Percentiles rank a stretch among this genome's conserved stretches.
Evolutionary conservation across 2,329 filamentous ascomycete genomes (phyloP).

Genomic region (Colletotrichum cereale): DNA sequence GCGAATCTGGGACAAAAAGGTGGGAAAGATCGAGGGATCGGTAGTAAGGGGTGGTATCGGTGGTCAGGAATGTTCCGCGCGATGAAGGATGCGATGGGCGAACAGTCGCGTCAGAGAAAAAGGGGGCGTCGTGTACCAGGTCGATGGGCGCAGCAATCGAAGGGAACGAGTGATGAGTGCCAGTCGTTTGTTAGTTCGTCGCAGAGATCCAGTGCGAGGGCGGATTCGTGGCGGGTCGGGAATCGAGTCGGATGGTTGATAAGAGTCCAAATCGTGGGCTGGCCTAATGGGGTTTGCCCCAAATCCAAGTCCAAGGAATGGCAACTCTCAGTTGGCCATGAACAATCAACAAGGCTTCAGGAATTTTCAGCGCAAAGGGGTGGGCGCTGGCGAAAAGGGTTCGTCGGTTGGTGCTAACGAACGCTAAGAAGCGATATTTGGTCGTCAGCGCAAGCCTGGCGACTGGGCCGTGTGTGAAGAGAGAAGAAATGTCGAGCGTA

Average conservation of each 20-base stretch:
- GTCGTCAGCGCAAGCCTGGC: constrained; percentile 36
- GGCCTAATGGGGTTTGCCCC: constrained; percentile 27
- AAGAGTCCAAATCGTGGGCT: constrained; percentile 10
- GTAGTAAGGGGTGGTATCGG: constrained; percentile 32
- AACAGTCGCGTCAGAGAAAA: constrained; percentile 26
- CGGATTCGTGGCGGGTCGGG: constrained; percentile 9
- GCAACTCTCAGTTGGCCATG: constrained; percentile 37
- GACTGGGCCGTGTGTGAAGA: constrained; percentile 19
- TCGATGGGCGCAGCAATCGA: constrained; percentile 16
- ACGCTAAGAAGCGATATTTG: constrained; percentile 34
- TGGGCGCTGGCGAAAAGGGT: constrained; percentile 34
- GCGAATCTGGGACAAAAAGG: constrained; percentile 4
- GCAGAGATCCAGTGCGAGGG: constrained; percentile 1
- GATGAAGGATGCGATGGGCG: constrained; percentile 24
- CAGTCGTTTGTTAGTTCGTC: constrained; percentile 16
- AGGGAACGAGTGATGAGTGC: constrained; percentile 26
- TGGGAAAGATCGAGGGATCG: constrained; percentile 8
- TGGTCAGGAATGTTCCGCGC: constrained; percentile 40
- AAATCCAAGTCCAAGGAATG: constrained; percentile 31
- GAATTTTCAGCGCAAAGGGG: constrained; percentile 27
- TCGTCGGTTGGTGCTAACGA: constrained; percentile 34
- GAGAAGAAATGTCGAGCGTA: constrained; percentile 1
- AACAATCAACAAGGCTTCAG: constrained; percentile 3
- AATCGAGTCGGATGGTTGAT: constrained; percentile 1
- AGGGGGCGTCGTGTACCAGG: constrained; percentile 10